Conservation (phyloP, 176 grass and related monocot species). For the Poa pratensis region DNA sequence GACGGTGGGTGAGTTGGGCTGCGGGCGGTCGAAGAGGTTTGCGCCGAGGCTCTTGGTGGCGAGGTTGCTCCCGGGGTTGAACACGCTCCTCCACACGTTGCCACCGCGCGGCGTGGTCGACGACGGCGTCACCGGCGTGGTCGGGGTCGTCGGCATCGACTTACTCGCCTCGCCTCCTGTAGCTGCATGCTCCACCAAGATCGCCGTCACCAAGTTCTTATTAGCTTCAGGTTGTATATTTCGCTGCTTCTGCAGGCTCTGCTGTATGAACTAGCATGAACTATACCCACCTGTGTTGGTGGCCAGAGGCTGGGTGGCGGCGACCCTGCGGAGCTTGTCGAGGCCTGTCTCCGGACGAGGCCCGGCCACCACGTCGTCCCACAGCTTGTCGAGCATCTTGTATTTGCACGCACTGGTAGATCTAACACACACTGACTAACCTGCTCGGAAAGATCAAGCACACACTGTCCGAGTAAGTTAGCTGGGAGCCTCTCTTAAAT, state of each 20-base stretch:
- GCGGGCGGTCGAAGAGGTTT: constrained; percentile 84
- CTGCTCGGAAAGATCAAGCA: background rate
- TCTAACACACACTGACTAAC: no score
- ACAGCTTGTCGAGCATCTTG: constrained; percentile 81
- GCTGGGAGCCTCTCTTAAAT: constrained; percentile 19
- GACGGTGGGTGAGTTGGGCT: constrained; percentile 88
- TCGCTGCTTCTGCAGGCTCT: background rate
- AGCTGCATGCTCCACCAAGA: constrained; percentile 23
- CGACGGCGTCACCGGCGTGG: constrained; percentile 69
- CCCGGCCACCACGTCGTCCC: constrained; percentile 92
- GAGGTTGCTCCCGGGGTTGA: constrained; percentile 95
- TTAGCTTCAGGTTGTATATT: background rate
- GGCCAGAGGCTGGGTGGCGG: constrained; percentile 45
- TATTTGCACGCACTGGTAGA: no score
- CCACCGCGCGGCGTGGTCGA: constrained; percentile 42
- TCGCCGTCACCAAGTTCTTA: background rate
- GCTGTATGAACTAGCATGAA: background rate
- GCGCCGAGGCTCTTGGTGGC: constrained; percentile 73
- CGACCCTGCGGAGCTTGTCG: constrained; percentile 71
- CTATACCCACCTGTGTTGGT: constrained; percentile 55
- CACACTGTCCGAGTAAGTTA: background rate
- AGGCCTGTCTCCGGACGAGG: constrained; percentile 84
- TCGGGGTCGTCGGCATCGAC: constrained; percentile 74
- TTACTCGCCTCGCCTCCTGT: constrained; percentile 38
- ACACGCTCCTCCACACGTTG: constrained; percentile 97